Conservation (phyloP, 2,329 filamentous ascomycete genomes). For the Cercospora sojina region DNA sequence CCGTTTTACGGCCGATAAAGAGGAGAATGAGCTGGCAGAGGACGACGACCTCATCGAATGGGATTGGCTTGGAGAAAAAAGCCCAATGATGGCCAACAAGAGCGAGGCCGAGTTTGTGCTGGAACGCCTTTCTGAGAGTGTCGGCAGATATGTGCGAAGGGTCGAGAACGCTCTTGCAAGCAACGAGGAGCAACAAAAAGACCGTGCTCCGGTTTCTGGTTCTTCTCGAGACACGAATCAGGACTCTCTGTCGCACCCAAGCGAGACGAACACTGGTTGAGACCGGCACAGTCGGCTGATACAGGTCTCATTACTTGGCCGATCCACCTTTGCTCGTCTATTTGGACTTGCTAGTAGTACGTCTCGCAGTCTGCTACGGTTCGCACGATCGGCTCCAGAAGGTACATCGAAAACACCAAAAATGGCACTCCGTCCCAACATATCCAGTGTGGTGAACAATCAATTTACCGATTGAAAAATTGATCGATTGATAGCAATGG, state of each 20-base stretch:
- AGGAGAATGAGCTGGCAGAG: conserved; percentile 46
- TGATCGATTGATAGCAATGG: no score
- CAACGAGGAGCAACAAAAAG: background rate
- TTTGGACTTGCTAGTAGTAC: background rate
- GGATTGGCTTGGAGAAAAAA: conserved; percentile 71
- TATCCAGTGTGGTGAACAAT: no score
- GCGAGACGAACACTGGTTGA: conserved; percentile 46
- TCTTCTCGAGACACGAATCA: background rate
- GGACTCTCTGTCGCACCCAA: background rate
- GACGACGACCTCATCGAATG: conserved; percentile 63
- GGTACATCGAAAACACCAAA: no score
- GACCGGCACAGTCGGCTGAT: conserved; percentile 49
- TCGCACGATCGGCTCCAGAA: background rate
- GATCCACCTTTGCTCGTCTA: conserved; percentile 49
- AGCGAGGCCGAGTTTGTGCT: conserved; percentile 67
- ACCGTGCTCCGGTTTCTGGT: background rate
- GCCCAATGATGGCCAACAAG: conserved; percentile 63
- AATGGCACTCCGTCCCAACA: no score
- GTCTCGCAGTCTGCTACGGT: background rate
- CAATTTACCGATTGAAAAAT: no score
- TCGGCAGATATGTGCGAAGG: conserved; percentile 49
- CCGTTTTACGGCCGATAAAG: conserved; percentile 48
- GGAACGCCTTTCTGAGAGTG: conserved; percentile 63
- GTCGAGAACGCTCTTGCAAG: conserved; percentile 2
- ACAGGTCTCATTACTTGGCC: conserved; percentile 52